Base-by-base conservation (phyloP, 192 early-diverging fungal genomes). In the Backusella circina region DNA sequence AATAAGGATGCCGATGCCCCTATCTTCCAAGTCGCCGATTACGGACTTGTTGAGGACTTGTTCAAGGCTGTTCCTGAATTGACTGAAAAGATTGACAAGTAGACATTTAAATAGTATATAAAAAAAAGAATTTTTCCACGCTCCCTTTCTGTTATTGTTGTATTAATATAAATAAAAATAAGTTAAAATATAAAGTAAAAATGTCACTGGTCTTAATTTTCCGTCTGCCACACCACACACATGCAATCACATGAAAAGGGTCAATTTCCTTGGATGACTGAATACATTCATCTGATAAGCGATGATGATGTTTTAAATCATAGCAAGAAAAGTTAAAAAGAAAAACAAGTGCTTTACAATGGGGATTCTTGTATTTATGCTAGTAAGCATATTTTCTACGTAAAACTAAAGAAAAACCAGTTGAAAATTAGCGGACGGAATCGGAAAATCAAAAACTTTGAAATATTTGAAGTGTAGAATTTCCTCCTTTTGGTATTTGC, bases 1-100 rank as follows among this genome's bases (percentile, higher is more conserved):
- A 99, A 99, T 92, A 98, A 95, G 88, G 97, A 99, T 76, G 87
- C 95, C 23, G 97, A 99, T 75, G 96, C 95, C 30, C 97, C 97
- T 37, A 99, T 99, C 66, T 99, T 99, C 93, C 93, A 94, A 86
- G 92, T 99, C 57, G 92, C 97, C 31, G 97, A 99, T 84, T 96
- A 95, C 80, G 97, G 97, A 50, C 87, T 99, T 47, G 96, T 98
- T 65, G 95, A 90, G 35, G 97, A 99, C 82, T 86, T 99, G 80
- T 97, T 98, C 85, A 92, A 90, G 74, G 91, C 92, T 73, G 86
- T 98, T 64, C 97, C 97, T 44, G 97, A 98, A 84, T 80, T 98
- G 51, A 95, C 91, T 31, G 90, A 97, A 83, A 98, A 98, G 73
- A 30, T 70, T 41, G 28, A 30, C 37, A 70, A 70, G 39, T 70